Evolutionary conservation across 805 yeast genomes (phyloP).

Genomic region (Monosporozyma siamensis): DNA sequence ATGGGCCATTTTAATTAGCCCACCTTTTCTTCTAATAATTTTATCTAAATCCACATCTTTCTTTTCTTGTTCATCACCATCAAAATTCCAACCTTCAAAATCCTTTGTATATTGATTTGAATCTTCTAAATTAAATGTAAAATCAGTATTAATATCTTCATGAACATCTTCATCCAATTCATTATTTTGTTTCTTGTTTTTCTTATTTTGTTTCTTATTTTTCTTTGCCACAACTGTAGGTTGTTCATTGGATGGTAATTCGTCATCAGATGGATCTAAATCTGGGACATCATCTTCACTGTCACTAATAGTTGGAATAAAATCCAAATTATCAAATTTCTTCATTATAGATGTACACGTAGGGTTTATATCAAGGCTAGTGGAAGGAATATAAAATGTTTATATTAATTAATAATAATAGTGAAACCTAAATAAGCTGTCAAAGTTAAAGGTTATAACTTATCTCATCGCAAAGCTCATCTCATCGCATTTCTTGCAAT

Average conservation of each 20-base stretch:
- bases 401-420: no score
- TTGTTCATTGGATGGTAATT: no score
- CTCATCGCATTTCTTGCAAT: constrained; percentile 14
- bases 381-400: no score
- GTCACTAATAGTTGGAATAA: constrained; percentile 67
- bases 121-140: constrained; percentile 56
- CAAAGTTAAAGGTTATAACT: no score
- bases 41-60: constrained; percentile 79
- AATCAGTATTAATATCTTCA: constrained; percentile 64
- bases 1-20: constrained; percentile 48
- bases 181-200: constrained; percentile 19
- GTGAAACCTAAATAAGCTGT: no score
- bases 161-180: constrained; percentile 33
- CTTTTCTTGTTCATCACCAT: constrained; percentile 31
- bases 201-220: constrained; percentile 18
- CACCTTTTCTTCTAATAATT: constrained; percentile 81
- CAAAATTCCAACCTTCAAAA: constrained; percentile 82
- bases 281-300: constrained; percentile 62
- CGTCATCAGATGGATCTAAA: constrained; percentile 42
- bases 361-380: background rate
- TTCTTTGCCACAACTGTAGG: no score
- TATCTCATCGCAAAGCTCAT: no score
- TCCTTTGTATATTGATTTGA: constrained; percentile 29
- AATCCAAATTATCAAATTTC: constrained; percentile 30
- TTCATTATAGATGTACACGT: constrained; percentile 2